These are phyloP conservation scores for Phytophthora ramorum DNA, from an alignment of 352 stramenopile genomes.

Conservation along the genomic window DNA sequence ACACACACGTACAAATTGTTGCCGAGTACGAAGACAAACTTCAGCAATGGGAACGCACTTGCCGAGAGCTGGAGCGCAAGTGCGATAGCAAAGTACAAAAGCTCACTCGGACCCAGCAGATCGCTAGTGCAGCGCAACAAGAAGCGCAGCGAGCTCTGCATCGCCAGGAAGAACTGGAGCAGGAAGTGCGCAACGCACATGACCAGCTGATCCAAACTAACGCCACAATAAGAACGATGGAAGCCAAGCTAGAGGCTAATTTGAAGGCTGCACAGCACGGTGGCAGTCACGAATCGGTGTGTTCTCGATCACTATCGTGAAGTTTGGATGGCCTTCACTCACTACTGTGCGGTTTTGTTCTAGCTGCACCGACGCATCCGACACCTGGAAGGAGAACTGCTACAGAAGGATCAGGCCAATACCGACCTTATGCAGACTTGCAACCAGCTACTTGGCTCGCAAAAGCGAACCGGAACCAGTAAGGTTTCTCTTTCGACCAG, in stretches of 20 bases:
- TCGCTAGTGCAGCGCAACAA: slow-evolving; percentile 28
- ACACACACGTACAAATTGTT: slow-evolving; percentile 33
- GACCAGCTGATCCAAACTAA: slow-evolving; percentile 60
- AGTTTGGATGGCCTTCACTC: neutral
- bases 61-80: slow-evolving; percentile 37
- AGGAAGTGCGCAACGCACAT: slow-evolving; percentile 44
- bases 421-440: slow-evolving; percentile 45
- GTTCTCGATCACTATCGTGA: neutral
- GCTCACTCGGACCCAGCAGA: slow-evolving; percentile 32
- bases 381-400: slow-evolving; percentile 50
- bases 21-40: slow-evolving; percentile 54
- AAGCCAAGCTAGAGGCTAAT: slow-evolving; percentile 50
- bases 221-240: slow-evolving; percentile 51
- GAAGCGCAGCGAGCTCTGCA: slow-evolving; percentile 25
- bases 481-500: slow-evolving; percentile 8
- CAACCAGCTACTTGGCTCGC: slow-evolving; percentile 29
- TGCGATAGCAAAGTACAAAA: slow-evolving; percentile 30
- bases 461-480: slow-evolving; percentile 10
- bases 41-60: slow-evolving; percentile 43
- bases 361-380: slow-evolving; percentile 51
- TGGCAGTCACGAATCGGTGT: slow-evolving; percentile 18
- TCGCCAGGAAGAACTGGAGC: slow-evolving; percentile 42
- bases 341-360: neutral
- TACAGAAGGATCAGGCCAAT: slow-evolving; percentile 41
- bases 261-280: slow-evolving; percentile 27